Percentiles rank a stretch among this genome's conserved stretches.
Evolutionary conservation across 495 filamentous ascomycete genomes (phyloP).

Genomic region (Xylaria cubensis): DNA sequence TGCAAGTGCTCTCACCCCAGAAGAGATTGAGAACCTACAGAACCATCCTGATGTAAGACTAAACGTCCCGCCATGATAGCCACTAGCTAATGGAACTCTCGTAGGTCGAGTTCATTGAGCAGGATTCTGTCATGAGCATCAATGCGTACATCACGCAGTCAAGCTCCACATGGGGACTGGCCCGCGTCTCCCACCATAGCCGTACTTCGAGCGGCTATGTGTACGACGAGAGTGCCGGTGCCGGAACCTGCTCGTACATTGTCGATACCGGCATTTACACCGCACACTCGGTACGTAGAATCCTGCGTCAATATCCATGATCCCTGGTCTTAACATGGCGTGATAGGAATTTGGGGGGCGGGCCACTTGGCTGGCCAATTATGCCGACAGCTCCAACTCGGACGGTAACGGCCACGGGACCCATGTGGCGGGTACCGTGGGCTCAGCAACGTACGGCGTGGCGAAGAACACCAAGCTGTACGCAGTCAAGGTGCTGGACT

Average conservation of each 20-base stretch:
- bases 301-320: background rate
- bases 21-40: constrained; percentile 49
- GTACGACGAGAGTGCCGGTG: constrained; percentile 65
- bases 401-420: constrained; percentile 61
- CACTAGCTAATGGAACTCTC: background rate
- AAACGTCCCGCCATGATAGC: constrained; percentile 21
- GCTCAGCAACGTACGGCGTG: constrained; percentile 55
- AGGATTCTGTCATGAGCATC: constrained; percentile 56
- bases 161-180: constrained; percentile 66
- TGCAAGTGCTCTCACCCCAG: constrained; percentile 45
- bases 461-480: constrained; percentile 56
- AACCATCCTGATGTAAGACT: constrained; percentile 47
- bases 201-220: constrained; percentile 58
- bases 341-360: constrained; percentile 51
- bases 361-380: constrained; percentile 52
- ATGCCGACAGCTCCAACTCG: constrained; percentile 48
- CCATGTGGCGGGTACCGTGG: constrained; percentile 59
- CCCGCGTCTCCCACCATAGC: constrained; percentile 60
- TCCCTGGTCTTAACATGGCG: background rate
- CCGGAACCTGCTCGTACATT: constrained; percentile 65
- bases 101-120: constrained; percentile 62
- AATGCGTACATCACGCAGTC: constrained; percentile 57
- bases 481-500: constrained; percentile 59
- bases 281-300: constrained; percentile 61
- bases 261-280: constrained; percentile 67